Conservation (phyloP, 192 early-diverging fungal species). For the Coemansia sp. region DNA sequence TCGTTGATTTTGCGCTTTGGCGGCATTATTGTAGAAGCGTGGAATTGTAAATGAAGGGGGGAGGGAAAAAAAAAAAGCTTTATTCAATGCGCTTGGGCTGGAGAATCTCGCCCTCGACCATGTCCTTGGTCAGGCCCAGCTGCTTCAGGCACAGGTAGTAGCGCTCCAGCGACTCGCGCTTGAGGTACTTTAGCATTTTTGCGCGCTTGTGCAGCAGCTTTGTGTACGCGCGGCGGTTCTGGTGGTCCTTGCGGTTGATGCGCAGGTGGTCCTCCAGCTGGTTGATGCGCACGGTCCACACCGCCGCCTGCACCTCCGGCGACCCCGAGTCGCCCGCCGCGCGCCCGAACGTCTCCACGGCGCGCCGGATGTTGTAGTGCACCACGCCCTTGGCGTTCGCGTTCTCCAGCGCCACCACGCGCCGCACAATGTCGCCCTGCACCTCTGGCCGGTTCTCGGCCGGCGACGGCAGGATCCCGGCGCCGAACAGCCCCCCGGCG, state of each 20-base stretch:
- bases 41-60: not conserved
- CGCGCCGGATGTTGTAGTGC: conserved; percentile 71
- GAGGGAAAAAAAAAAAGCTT: not conserved
- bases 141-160: conserved; percentile 68
- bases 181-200: conserved; percentile 85
- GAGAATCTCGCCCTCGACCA: conserved; percentile 58
- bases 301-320: conserved; percentile 91
- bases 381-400: conserved; percentile 70
- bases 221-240: conserved; percentile 81
- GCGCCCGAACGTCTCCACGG: conserved; percentile 76
- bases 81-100: conserved; percentile 48
- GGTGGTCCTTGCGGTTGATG: conserved; percentile 82
- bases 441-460: conserved; percentile 11
- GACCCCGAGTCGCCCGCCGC: conserved; percentile 83
- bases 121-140: conserved; percentile 65
- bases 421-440: conserved; percentile 64
- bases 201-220: conserved; percentile 77
- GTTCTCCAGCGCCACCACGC: conserved; percentile 80
- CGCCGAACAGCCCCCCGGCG: conserved; percentile 7
- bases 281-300: conserved; percentile 86
- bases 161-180: conserved; percentile 63
- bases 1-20: conserved; percentile 30
- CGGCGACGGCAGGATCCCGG: conserved; percentile 12
- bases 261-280: conserved; percentile 79
- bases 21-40: conserved; percentile 21